Conservation (phyloP, 1,284 basidiomycete species). For the Pisolithus thermaeus region DNA sequence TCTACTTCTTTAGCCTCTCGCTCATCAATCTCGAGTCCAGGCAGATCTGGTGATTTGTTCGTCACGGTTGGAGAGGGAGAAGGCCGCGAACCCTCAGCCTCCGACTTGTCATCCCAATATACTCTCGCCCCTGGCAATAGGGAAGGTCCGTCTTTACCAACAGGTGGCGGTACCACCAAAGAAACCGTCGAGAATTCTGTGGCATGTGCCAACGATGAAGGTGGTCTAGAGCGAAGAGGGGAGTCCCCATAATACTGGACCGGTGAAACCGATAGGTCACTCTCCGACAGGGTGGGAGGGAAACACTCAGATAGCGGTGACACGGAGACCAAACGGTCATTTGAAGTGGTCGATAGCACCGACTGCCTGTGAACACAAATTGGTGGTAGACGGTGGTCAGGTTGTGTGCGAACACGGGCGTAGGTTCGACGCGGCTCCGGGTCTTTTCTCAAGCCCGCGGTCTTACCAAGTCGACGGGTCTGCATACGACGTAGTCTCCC, state of each 20-base stretch:
- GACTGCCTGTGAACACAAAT: conserved; percentile 2
- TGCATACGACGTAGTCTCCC: conserved; percentile 62
- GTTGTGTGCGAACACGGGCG: neutral
- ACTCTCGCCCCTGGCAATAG: neutral
- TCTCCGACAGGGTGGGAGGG: conserved; percentile 13
- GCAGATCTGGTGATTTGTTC: neutral
- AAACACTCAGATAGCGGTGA: conserved; percentile 16
- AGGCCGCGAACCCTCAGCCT: conserved; percentile 25
- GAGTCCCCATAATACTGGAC: conserved; percentile 10
- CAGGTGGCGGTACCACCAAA: conserved; percentile 1
- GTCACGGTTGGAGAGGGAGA: conserved; percentile 9
- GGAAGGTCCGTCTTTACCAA: neutral
- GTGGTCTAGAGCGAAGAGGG: conserved; percentile 2
- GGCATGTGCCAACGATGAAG: neutral
- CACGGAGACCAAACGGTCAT: conserved; percentile 15
- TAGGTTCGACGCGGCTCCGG: conserved; percentile 5
- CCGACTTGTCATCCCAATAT: conserved; percentile 20
- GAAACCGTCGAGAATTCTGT: conserved; percentile 5
- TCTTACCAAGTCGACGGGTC: conserved; percentile 35
- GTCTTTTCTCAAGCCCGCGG: conserved; percentile 3
- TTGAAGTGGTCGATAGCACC: conserved; percentile 12
- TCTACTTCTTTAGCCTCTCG: conserved; percentile 65
- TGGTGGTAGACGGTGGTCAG: neutral
- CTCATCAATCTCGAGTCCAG: conserved; percentile 53
- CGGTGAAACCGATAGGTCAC: conserved; percentile 9